Percentiles rank a stretch among this genome's conserved stretches.
Conservation (phyloP, 352 stramenopile genomes). For the Phytophthora nicotianae region DNA sequence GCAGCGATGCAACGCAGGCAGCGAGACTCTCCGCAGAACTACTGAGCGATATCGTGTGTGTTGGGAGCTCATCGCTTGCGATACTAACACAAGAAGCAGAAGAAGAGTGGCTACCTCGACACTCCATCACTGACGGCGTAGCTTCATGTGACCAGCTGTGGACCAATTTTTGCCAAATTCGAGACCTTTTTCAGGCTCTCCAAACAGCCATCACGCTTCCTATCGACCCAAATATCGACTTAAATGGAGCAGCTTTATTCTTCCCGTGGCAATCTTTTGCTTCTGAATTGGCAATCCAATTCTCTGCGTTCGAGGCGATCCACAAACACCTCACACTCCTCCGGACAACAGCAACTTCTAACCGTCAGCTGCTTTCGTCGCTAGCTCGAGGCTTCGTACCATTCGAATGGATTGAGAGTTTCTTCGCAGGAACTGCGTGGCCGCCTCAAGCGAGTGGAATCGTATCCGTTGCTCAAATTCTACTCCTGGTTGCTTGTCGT, state of each 20-base stretch:
- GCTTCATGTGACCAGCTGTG: conserved; percentile 11
- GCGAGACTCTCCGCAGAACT: conserved; percentile 28
- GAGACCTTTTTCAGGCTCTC: conserved; percentile 10
- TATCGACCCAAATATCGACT: neutral
- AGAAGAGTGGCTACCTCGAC: conserved; percentile 12
- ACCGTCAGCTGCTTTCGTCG: conserved; percentile 11
- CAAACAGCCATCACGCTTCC: neutral
- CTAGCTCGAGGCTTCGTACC: conserved; percentile 27
- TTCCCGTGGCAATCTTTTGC: conserved; percentile 33
- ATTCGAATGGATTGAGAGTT: conserved; percentile 21
- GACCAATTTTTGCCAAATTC: conserved; percentile 12
- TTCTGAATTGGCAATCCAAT: conserved; percentile 20
- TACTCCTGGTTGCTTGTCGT: conserved; percentile 32
- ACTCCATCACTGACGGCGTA: conserved; percentile 3
- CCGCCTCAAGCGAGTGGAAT: conserved; percentile 4
- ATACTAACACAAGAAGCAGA: neutral
- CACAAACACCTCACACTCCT: conserved; percentile 3
- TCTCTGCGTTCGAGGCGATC: conserved; percentile 16
- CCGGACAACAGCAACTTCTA: neutral
- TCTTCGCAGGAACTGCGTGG: conserved; percentile 18
- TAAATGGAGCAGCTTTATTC: conserved; percentile 1
- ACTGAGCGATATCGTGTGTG: conserved; percentile 33
- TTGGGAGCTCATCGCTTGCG: conserved; percentile 1
- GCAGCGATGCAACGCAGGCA: neutral
- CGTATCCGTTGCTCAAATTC: conserved; percentile 24